phyloP scores from a whole-genome alignment of 2,329 filamentous ascomycete genomes.

The Pseudopyricularia cyperi region DNA sequence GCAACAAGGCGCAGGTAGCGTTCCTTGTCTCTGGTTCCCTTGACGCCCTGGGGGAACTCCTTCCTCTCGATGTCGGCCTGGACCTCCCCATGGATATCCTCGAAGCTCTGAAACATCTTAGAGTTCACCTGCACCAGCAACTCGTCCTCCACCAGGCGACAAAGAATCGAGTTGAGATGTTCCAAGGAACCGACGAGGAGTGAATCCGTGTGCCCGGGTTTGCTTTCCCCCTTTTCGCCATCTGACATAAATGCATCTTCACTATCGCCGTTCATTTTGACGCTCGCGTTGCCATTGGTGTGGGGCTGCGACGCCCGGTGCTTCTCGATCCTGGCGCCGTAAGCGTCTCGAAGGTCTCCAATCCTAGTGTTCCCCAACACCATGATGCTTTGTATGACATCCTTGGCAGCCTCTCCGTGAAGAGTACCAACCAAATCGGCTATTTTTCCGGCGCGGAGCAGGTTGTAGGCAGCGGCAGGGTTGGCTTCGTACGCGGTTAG shows the following conservation, averaged over 20 bases:
- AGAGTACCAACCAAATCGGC: conserved; percentile 60
- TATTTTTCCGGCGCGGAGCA: conserved; percentile 72
- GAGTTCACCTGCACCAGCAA: conserved; percentile 52
- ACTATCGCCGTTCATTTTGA: conserved; percentile 4
- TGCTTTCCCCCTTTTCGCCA: conserved; percentile 11
- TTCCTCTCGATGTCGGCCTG: conserved; percentile 47
- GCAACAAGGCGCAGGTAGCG: conserved; percentile 46
- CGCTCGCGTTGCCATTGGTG: conserved; percentile 1
- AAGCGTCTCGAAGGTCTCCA: conserved; percentile 54
- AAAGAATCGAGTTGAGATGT: conserved; percentile 36
- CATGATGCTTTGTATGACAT: conserved; percentile 63
- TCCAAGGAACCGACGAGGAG: conserved; percentile 27
- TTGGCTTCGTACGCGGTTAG: conserved; percentile 67
- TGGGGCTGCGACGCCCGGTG: conserved; percentile 6
- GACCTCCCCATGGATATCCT: conserved; percentile 48
- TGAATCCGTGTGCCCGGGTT: conserved; percentile 17
- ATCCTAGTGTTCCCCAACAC: conserved; percentile 66
- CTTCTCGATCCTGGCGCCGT: conserved; percentile 22
- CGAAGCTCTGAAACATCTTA: conserved; percentile 44
- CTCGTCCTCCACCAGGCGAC: conserved; percentile 47
- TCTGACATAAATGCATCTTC: conserved; percentile 5
- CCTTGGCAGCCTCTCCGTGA: conserved; percentile 61
- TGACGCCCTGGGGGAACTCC: conserved; percentile 37
- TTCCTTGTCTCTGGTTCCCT: conserved; percentile 52
- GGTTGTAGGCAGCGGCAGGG: conserved; percentile 63